Evolutionary conservation across 23 red algal species (phyloP), one percentile per base, ranked within the genome.

Genomic region (Pyropia haitanensis): DNA sequence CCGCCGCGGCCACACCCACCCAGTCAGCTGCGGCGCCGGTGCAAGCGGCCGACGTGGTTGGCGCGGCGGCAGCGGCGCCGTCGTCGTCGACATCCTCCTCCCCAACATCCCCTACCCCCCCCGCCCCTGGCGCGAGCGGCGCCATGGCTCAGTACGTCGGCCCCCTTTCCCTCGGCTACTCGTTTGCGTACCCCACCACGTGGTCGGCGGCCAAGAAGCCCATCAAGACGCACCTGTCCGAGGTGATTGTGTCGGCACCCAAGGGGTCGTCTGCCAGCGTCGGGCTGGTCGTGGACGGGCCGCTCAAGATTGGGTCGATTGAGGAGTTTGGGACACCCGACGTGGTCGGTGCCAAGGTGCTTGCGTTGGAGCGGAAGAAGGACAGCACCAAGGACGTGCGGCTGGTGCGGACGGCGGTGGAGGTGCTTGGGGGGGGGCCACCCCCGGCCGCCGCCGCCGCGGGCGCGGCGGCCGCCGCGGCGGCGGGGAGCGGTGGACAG

Each of bases 151-250:
- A 63, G 12, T 87, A 87, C 70, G 70, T 46, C 27, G 81, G 81
- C 20, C 81, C 81, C 1, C 33, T 87, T 4, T 68, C 60, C 16
- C 72, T 87, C 30, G 81, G 81, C 22, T 87, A 70, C 44, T 77
- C 81, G 2, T 87, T 87, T 70, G n/a, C 81, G 3, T 87, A 87
- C 63, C 81, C 81, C 32, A 61, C 71, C 18, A 19, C 25, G 5
- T 90, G 86, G 86, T 58, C 26, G 23, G 86, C 79, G 55, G 80
- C 78, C 56, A 90, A 90, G 67, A 95, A 95, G 64, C 81, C 70
- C 6, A 95, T 95, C 28, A 95, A 88, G 55, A 95, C 90, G n/a
- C 90, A 95, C 68, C 32, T 87, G 28, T 79, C 65, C 24, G 90
- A 95, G 56, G 76, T 95, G 22, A 61, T 95, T 14, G 51, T 75